Percentiles rank a stretch among this genome's conserved stretches.
phyloP scores from a whole-genome alignment of 192 early-diverging fungal species.

The Coemansia sp. region DNA sequence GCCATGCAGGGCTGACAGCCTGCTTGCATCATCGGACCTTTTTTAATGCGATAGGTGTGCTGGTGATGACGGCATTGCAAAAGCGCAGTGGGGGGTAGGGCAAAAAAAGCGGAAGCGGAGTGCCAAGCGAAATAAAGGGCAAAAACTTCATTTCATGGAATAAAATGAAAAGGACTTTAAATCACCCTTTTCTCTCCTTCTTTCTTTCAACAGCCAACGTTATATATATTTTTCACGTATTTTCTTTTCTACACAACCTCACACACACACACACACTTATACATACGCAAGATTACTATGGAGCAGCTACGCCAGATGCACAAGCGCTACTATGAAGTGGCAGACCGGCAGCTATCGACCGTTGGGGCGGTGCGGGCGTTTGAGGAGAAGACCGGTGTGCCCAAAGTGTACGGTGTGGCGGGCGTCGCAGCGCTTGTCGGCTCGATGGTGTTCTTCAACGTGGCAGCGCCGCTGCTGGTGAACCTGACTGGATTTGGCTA shows the following conservation, averaged over 20 bases:
- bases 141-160: background rate
- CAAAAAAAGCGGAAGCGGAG: no score
- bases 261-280: no score
- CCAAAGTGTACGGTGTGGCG: constrained; percentile 82
- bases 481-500: constrained; percentile 89
- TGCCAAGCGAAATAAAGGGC: no score
- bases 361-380: constrained; percentile 63
- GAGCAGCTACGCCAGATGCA: constrained; percentile 40
- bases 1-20: constrained; percentile 1
- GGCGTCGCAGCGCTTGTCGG: constrained; percentile 61
- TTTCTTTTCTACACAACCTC: no score
- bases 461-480: constrained; percentile 74
- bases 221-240: no score
- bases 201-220: no score
- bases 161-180: no score
- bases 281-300: constrained; percentile 10
- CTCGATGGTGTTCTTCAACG: constrained; percentile 88
- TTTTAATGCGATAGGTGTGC: no score
- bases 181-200: no score
- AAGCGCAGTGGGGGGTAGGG: no score
- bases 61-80: no score
- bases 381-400: constrained; percentile 74
- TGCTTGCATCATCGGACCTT: no score
- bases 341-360: constrained; percentile 72
- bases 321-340: constrained; percentile 41